Conservation (phyloP, 106 monocot species). For the Gastrodia elata region DNA sequence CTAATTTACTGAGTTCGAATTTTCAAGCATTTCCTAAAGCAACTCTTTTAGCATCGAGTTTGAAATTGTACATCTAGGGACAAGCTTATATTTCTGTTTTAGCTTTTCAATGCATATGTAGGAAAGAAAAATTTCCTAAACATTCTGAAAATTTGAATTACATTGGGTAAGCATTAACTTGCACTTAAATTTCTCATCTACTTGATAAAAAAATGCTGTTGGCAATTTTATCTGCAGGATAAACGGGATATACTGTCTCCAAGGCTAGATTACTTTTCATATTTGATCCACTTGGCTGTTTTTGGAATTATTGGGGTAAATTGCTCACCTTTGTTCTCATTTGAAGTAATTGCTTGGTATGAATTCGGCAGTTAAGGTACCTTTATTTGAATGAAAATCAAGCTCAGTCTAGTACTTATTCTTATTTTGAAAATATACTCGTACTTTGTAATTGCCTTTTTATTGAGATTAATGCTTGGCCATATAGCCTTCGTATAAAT, state of each 20-base stretch:
- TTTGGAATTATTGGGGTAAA: constrained; percentile 86
- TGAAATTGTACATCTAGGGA: neutral
- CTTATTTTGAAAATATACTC: neutral
- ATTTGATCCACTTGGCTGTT: constrained; percentile 56
- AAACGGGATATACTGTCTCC: constrained; percentile 27
- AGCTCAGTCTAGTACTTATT: neutral
- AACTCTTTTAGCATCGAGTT: neutral
- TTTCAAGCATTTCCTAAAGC: neutral
- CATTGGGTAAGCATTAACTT: neutral
- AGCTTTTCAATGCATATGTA: neutral
- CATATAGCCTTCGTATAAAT: neutral
- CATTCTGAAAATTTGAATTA: neutral
- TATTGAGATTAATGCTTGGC: neutral
- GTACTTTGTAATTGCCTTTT: neutral
- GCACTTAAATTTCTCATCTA: neutral
- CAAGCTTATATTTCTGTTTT: neutral
- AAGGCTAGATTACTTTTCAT: constrained; percentile 35
- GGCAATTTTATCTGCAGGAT: constrained; percentile 26
- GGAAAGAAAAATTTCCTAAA: neutral
- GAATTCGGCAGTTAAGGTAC: neutral
- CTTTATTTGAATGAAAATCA: neutral
- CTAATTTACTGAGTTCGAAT: neutral
- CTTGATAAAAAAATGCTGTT: neutral
- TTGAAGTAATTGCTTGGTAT: neutral
- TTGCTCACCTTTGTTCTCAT: neutral